Evolutionary conservation across 495 filamentous ascomycete species (phyloP), one percentile per base, ranked within the genome.

Genomic region (Penicillium riverlandense): DNA sequence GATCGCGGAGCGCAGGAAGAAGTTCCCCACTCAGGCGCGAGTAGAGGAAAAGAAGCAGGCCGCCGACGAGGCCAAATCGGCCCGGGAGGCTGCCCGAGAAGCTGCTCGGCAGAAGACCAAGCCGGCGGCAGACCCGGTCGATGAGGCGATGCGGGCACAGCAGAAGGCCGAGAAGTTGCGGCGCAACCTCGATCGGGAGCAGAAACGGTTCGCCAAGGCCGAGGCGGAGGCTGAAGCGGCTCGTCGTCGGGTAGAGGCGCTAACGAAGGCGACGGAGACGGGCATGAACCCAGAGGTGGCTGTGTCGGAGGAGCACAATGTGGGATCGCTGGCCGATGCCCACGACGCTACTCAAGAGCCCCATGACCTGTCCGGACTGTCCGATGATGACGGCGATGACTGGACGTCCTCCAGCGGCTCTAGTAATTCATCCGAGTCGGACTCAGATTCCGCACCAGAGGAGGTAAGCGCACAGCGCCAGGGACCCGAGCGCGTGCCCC

Each of bases 1-100:
- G 85, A 80, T 94, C 43, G 80, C 78, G 34, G 88, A 92, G 58
- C 80, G 90, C 15, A 82, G 76, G 54, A 84, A 82, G 51, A 79
- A 79, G 12, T 96, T 74, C 57, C 90, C 90, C 4, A 95, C 89
- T 0, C 75, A 79, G 59, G 77, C 78, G 42, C 77, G 82, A 36
- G 51, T 71, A 14, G 71, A 74, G 27, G 67, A 74, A 38, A 74
- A 60, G 48, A 71, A 72, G 41, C 67, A 70, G 43, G 65, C 54
- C n/a, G 54, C 56, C 15, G 67, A 71, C 29, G 65, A 71, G 49
- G 65, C 63, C 31, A 69, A 65, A 48, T 67, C 64, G 35, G 60
- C 58, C 11, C 55, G 60, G 11, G 61, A 70, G 22, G 62, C 65
- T 22, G 22, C 22, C 22, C 22, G 22, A 4, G 22, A 22, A 38